phyloP scores from a whole-genome alignment of 2,329 filamentous ascomycete genomes.

The Ophiostoma tasmaniense region DNA sequence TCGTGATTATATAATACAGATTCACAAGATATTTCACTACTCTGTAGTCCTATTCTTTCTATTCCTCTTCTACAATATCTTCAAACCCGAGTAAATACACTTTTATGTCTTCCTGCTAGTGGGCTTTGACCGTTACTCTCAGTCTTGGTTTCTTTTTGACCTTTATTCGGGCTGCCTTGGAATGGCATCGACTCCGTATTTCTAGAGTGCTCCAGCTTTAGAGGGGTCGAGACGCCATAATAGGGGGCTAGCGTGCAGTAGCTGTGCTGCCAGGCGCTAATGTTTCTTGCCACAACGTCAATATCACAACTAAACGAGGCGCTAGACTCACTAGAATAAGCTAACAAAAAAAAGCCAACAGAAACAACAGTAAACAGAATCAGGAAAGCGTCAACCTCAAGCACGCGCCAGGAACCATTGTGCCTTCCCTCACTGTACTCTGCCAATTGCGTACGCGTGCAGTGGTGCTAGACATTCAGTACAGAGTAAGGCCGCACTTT shows the following conservation, averaged over 20 bases:
- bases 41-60: no score
- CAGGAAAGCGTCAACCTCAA: neutral
- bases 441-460: slow-evolving; percentile 2
- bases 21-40: neutral
- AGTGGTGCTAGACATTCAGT: neutral
- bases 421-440: neutral
- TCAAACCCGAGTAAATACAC: neutral
- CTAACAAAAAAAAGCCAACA: neutral
- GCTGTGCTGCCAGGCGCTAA: neutral
- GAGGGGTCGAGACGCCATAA: neutral
- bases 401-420: neutral
- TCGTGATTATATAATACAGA: neutral
- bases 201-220: neutral
- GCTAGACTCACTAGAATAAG: neutral
- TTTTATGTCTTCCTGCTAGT: neutral
- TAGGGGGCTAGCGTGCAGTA: neutral
- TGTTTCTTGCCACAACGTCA: neutral
- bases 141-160: neutral
- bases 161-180: neutral
- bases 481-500: neutral
- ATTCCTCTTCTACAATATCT: neutral
- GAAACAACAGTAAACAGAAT: neutral
- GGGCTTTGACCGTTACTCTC: neutral
- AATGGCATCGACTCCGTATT: neutral
- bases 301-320: neutral